Base-by-base conservation (phyloP, 805 yeast genomes). In the Starmera dryadoides region DNA sequence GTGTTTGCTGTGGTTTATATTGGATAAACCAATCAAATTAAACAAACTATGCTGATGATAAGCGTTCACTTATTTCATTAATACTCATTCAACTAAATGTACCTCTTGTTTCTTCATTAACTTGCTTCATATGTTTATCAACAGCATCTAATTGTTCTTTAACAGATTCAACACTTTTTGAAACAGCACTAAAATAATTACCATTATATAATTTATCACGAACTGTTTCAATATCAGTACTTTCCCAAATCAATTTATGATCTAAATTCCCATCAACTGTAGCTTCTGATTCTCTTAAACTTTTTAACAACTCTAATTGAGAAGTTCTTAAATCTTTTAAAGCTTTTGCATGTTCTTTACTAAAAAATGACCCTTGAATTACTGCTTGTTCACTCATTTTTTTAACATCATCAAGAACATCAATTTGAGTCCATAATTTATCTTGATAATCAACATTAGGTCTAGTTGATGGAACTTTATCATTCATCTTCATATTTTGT, bases 371-470 rank as follows among this genome's bases (percentile, higher is more conserved):
- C 11, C 33, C 33, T 9, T 36, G 31, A 10, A 31, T 14, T 3
- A 31, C 17, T 4, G 45, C 43, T 40, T 48, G 41, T 36, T 49
- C 49, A 17, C 49, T 48, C 52, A 51, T 50, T 33, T 66, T 68
- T 41, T 74, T 73, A 7, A 87, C 93, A 46, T 86, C 95, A 46
- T 86, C 89, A 45, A 91, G 67, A 0, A 85, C 81, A 50, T 85
- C 95, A 36, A 88, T 79, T 48, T 86, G 94, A 6, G 91, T 80
- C 95, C 95, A 89, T 34, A 86, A 66, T 51, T 73, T 71, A 59
- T 86, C 95, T 60, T 80, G 88, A 43, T 75, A 65, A 39, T 84
- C 79, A 17, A 76, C 79, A 35, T 69, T 66, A 7, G 87, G 86
- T 37, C 66, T 61, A 1, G 78, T 73, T 4, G 75, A 63, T 9